Evolutionary conservation across 805 yeast genomes (phyloP).

Genomic region (Millerozyma acaciae): DNA sequence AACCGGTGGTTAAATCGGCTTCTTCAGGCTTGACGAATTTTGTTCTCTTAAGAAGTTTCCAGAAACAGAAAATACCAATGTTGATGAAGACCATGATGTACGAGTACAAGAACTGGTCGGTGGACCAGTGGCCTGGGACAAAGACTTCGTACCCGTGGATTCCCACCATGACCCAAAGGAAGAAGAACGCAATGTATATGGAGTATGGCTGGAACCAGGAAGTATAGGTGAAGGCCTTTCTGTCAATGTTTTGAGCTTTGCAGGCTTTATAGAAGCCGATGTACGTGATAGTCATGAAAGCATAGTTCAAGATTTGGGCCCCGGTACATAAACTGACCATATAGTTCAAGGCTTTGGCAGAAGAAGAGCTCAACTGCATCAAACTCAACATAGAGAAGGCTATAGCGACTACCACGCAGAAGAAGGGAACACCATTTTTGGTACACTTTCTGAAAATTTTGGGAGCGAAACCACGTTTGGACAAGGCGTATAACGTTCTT

Average conservation of each 20-base stretch:
- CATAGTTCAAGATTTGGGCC: constrained; percentile 45
- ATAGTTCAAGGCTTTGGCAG: constrained; percentile 38
- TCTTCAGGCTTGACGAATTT: constrained; percentile 39
- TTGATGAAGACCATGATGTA: constrained; percentile 65
- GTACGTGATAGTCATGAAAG: constrained; percentile 42
- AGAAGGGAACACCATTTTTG: constrained; percentile 66
- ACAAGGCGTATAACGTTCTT: constrained; percentile 62
- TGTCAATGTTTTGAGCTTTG: constrained; percentile 36
- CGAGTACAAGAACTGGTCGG: constrained; percentile 59
- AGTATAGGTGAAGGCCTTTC: constrained; percentile 35
- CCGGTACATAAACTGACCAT: constrained; percentile 47
- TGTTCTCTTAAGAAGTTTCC: constrained; percentile 37
- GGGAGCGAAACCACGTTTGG: constrained; percentile 73
- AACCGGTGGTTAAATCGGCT: constrained; percentile 44
- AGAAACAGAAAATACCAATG: constrained; percentile 26
- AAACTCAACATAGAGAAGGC: constrained; percentile 14
- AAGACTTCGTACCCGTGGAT: constrained; percentile 69
- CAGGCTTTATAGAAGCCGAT: constrained; percentile 39
- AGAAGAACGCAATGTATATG: constrained; percentile 25
- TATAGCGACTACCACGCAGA: constrained; percentile 48
- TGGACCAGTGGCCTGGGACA: constrained; percentile 61
- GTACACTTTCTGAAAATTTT: constrained; percentile 54
- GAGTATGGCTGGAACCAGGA: constrained; percentile 45
- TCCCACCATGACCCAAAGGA: constrained; percentile 44
- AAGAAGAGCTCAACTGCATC: constrained; percentile 25